Conservation (phyloP, 371 early-diverging fungal species). For the Zychaea mexicana region DNA sequence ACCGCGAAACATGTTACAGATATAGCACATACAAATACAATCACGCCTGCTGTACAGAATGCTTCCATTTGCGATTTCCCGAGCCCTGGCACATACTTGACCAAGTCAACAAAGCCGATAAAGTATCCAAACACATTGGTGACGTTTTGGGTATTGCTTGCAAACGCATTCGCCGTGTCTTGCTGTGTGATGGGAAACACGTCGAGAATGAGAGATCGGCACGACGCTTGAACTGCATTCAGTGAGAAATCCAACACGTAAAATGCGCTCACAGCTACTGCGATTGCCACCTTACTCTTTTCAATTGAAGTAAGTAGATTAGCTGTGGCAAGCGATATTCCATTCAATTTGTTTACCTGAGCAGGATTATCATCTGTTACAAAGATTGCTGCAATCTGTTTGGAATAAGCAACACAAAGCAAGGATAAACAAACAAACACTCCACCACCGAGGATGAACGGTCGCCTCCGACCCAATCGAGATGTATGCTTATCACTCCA, state of each 20-base stretch:
- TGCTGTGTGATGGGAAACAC: slow-evolving; percentile 72
- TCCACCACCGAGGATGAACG: slow-evolving; percentile 59
- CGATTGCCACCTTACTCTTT: slow-evolving; percentile 40
- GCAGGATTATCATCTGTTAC: slow-evolving; percentile 13
- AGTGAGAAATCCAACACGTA: slow-evolving; percentile 78
- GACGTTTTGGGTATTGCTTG: slow-evolving; percentile 67
- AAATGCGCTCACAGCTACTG: slow-evolving; percentile 69
- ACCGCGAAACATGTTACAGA: slow-evolving; percentile 55
- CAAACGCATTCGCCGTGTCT: slow-evolving; percentile 71
- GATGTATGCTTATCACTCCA: slow-evolving; percentile 61
- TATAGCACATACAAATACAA: slow-evolving; percentile 51
- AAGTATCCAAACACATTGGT: slow-evolving; percentile 77
- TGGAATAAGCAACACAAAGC: slow-evolving; percentile 65
- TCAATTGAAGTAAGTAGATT: slow-evolving; percentile 8
- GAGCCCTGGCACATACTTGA: slow-evolving; percentile 54
- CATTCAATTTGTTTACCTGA: not conserved
- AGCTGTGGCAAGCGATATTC: not conserved
- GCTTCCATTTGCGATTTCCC: slow-evolving; percentile 67
- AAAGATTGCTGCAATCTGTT: slow-evolving; percentile 44
- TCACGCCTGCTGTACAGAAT: slow-evolving; percentile 63
- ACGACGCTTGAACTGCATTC: slow-evolving; percentile 70
- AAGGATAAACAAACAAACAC: slow-evolving; percentile 58
- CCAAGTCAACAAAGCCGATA: slow-evolving; percentile 64
- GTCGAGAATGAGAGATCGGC: slow-evolving; percentile 77
- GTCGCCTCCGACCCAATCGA: slow-evolving; percentile 56